phyloP scores from a whole-genome alignment of 2,329 filamentous ascomycete genomes.

The Bimuria novae-zelandiae region DNA sequence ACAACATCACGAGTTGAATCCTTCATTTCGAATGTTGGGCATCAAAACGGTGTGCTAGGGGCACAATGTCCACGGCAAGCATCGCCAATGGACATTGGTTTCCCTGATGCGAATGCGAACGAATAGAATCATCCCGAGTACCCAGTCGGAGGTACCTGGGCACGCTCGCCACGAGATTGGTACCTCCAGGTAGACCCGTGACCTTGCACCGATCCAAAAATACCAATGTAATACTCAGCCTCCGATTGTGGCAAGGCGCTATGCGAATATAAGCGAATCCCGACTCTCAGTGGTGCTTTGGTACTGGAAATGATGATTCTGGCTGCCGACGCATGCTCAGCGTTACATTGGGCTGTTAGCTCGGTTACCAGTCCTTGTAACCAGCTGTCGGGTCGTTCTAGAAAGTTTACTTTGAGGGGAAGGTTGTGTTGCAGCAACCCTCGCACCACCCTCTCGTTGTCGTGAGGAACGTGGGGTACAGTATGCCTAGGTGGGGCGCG shows the following conservation, averaged over 20 bases:
- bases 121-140: background rate
- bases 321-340: slow-evolving; percentile 25
- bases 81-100: background rate
- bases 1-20: background rate
- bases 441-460: background rate
- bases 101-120: background rate
- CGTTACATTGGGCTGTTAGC: slow-evolving; percentile 23
- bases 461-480: slow-evolving; percentile 15
- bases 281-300: slow-evolving; percentile 16
- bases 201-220: slow-evolving; percentile 4
- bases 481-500: slow-evolving; percentile 23
- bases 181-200: slow-evolving; percentile 10
- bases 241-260: slow-evolving; percentile 25
- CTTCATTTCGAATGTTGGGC: background rate
- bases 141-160: background rate
- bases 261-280: slow-evolving; percentile 13
- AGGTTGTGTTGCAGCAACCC: slow-evolving; percentile 15
- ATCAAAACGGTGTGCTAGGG: background rate
- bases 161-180: background rate
- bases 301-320: slow-evolving; percentile 18
- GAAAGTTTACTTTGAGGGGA: slow-evolving; percentile 14
- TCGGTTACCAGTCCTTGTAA: slow-evolving; percentile 21
- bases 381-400: slow-evolving; percentile 20
- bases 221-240: slow-evolving; percentile 29
- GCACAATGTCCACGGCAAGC: background rate